phyloP scores from a whole-genome alignment of 768 basidiomycete species.

The Rhodosporidiobolus sp. region DNA sequence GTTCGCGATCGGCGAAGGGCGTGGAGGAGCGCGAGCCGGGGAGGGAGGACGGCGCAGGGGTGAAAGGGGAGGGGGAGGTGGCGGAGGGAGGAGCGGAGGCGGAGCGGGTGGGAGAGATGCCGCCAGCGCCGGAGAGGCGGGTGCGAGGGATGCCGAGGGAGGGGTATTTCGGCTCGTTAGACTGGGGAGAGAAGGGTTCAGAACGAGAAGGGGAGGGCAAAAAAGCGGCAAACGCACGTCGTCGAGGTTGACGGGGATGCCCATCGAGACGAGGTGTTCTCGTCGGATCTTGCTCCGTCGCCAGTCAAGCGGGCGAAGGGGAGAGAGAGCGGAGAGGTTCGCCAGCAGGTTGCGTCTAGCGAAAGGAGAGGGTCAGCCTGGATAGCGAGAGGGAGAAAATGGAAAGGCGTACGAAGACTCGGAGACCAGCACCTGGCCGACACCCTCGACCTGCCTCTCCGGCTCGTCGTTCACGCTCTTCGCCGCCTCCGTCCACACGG shows the following conservation, averaged over 20 bases:
- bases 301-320: slow-evolving; percentile 37
- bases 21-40: slow-evolving; percentile 21
- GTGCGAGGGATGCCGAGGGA: not conserved
- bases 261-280: slow-evolving; percentile 34
- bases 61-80: slow-evolving; percentile 16
- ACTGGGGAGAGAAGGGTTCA: not conserved
- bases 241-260: slow-evolving; percentile 37
- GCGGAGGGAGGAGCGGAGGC: slow-evolving; percentile 16
- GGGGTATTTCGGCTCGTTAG: slow-evolving; percentile 1
- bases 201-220: not conserved
- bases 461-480: slow-evolving; percentile 26
- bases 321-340: slow-evolving; percentile 12
- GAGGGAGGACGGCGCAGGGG: not conserved
- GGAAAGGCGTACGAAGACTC: slow-evolving; percentile 21
- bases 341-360: slow-evolving; percentile 20
- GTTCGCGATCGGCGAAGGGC: slow-evolving; percentile 18
- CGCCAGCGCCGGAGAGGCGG: not conserved
- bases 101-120: not conserved
- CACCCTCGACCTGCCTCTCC: slow-evolving; percentile 33
- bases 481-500: slow-evolving; percentile 8
- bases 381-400: not conserved
- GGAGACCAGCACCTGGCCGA: slow-evolving; percentile 26
- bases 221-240: slow-evolving; percentile 15
- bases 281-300: slow-evolving; percentile 26
- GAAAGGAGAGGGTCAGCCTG: not conserved